A percentile compares a stretch with the other conserved stretches of the same genome.
These are phyloP conservation scores for Vicia faba DNA, from an alignment of 306 rosid species.

Conservation along the genomic window DNA sequence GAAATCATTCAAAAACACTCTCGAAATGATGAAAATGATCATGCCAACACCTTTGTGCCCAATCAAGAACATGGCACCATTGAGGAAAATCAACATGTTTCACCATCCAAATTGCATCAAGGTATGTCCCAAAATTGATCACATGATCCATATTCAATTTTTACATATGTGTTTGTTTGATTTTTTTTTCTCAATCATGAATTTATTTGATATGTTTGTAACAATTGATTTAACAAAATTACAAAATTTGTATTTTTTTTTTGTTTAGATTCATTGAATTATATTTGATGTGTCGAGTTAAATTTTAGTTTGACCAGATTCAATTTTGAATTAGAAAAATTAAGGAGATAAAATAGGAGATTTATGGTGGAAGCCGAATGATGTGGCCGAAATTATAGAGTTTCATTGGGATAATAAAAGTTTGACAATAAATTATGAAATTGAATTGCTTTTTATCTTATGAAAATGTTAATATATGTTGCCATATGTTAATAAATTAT, in stretches of 20 bases:
- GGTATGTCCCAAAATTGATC: conserved; percentile 42
- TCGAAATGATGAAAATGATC: conserved; percentile 16
- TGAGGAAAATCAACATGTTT: conserved; percentile 21
- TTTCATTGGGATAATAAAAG: not conserved
- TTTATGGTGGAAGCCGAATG: not conserved
- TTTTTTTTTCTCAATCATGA: not conserved
- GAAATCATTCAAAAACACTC: conserved; percentile 21
- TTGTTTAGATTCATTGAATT: not conserved
- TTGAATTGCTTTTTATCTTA: too few relatives aligned
- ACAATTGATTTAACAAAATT: not conserved
- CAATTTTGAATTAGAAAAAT: not conserved
- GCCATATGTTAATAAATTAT: too few relatives aligned
- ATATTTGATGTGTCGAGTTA: not conserved
- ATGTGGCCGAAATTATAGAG: not conserved
- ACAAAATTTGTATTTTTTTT: not conserved
- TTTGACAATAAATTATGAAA: too few relatives aligned
- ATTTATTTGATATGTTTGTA: conserved; percentile 17
- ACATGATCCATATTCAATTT: not conserved
- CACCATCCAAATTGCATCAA: conserved; percentile 37
- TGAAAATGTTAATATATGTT: too few relatives aligned
- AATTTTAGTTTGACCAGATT: not conserved
- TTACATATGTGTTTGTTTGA: not conserved
- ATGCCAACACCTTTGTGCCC: conserved; percentile 23
- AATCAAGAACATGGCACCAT: conserved; percentile 35
- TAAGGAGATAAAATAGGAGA: not conserved